Base-by-base conservation (phyloP, 257 asterid species). In the Dorcoceras hygrometricum region DNA sequence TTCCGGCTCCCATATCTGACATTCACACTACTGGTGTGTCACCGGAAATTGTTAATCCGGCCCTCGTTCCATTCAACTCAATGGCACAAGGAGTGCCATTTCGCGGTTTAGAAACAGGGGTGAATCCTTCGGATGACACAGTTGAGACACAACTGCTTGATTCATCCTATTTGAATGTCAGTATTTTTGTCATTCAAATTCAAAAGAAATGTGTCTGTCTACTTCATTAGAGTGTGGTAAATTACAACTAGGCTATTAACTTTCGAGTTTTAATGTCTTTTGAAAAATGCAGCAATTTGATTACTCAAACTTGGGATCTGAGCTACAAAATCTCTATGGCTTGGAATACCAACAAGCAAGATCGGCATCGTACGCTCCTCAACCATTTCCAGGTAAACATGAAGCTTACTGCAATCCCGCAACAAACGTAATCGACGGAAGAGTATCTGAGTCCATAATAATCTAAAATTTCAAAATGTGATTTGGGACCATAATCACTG, bases 281-380 rank as follows among this genome's bases (percentile, higher is more conserved):
- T 8, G 9, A 8, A 22, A 51, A 20, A 54, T 69, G 57, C 91
- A 83, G 95, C 90, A 82, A 69, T 73, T 80, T 50, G 92, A 86
- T 75, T 77, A 75, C 27, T 63, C 82, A 54, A 62, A 86, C 65
- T 89, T 94, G 96, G 89, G 87, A 63, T 71, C 85, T 46, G 95
- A 91, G 27, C 23, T 87, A 39, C 91, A 85, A 43, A 82, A 80
- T 75, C 71, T 85, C 54, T 85, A 79, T 63, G 73, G 62, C 39
- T 58, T 82, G 86, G 94, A 89, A 63, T 84, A 78, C 66, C 88
- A 83, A 68, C 89, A 82, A 78, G 91, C 81, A 75, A 76, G 85
- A 83, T 70, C 84, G 63, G 12, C 80, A 18, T 57, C 86, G 57
- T 84, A 82, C 58, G 74, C 66, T 73, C 66, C 89, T 67, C 92